These are phyloP conservation scores for Arachnomyces sp. DNA, from an alignment of 2,329 filamentous ascomycete species.

Conservation along the genomic window DNA sequence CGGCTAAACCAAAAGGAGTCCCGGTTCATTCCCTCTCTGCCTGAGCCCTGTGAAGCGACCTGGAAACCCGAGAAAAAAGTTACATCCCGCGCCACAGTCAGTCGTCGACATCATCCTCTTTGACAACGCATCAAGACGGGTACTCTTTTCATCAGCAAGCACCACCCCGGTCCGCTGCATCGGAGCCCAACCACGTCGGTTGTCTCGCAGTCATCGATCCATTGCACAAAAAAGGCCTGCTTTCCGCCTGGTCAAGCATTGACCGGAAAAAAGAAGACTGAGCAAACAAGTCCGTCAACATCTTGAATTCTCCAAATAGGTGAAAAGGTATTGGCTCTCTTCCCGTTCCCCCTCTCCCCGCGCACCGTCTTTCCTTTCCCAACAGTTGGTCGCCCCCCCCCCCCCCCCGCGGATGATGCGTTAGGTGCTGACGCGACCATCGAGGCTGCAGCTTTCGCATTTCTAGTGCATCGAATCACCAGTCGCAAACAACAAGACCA, in stretches of 20 bases:
- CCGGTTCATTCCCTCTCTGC: conserved; percentile 1
- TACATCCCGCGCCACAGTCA: background rate
- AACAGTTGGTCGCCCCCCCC: no score
- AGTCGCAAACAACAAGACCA: conserved; percentile 13
- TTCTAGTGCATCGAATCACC: conserved; percentile 36
- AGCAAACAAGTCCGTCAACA: no score
- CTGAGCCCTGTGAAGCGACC: background rate
- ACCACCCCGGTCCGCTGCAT: conserved; percentile 10
- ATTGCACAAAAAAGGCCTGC: conserved; percentile 1
- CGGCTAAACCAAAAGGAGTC: conserved; percentile 1
- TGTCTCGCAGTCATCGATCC: conserved; percentile 3
- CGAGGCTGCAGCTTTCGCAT: conserved; percentile 32
- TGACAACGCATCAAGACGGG: conserved; percentile 14
- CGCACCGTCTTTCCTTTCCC: no score
- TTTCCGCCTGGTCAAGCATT: no score
- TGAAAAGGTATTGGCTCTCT: no score
- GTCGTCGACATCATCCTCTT: conserved; percentile 3
- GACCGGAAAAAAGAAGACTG: no score
- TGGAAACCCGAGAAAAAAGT: conserved; percentile 1
- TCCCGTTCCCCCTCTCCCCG: no score
- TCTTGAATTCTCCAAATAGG: no score
- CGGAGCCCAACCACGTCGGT: conserved; percentile 12
- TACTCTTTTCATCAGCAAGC: conserved; percentile 3
- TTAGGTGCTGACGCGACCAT: conserved; percentile 36
- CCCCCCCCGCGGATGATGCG: conserved; percentile 22